Percentiles rank a stretch among this genome's conserved stretches.
Conservation (phyloP, 1,139 yeast species). For the Candida frijolesensis region DNA sequence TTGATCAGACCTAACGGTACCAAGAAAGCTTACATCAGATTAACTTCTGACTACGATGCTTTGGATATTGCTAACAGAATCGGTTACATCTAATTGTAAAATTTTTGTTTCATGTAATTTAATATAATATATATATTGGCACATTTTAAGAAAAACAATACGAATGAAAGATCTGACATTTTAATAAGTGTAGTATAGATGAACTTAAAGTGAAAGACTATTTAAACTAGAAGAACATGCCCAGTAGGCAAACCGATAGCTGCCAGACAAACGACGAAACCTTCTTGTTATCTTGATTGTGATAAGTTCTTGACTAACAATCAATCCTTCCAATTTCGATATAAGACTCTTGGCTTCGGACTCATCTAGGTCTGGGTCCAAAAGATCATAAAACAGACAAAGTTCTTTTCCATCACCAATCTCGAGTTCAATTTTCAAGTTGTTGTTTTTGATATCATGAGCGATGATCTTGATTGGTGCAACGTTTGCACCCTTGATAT, state of each 20-base stretch:
- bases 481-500: slow-evolving; percentile 30
- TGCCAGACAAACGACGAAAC: neutral
- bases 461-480: slow-evolving; percentile 27
- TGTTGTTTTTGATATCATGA: slow-evolving; percentile 14
- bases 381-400: slow-evolving; percentile 28
- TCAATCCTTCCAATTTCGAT: neutral
- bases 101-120: slow-evolving; percentile 7
- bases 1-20: slow-evolving; percentile 98
- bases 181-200: neutral
- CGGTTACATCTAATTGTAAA: slow-evolving; percentile 76
- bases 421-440: slow-evolving; percentile 22
- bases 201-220: neutral
- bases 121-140: slow-evolving; percentile 7
- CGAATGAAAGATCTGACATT: neutral
- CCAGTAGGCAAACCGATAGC: slow-evolving; percentile 6
- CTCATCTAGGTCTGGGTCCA: slow-evolving; percentile 32
- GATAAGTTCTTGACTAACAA: neutral
- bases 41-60: slow-evolving; percentile 99
- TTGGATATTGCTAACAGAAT: slow-evolving; percentile 99
- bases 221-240: slow-evolving; percentile 2
- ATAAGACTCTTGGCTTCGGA: slow-evolving; percentile 8
- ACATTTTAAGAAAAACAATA: neutral
- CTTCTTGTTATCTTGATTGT: neutral
- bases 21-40: slow-evolving; percentile 99
- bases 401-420: slow-evolving; percentile 28